Evolutionary conservation across 805 yeast species (phyloP).

Genomic region (Zygosaccharomyces rouxii): DNA sequence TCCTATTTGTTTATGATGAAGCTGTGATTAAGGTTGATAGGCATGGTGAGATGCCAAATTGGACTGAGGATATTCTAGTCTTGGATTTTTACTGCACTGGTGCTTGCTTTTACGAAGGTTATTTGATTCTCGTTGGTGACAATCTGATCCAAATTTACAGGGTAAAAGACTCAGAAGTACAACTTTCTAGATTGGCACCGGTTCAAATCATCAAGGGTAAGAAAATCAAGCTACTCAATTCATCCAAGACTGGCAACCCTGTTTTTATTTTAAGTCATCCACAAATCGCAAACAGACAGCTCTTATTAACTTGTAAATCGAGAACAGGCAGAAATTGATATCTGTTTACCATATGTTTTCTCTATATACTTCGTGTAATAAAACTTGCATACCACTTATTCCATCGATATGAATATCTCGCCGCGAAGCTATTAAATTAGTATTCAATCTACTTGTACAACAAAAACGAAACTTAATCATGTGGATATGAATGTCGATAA

Average conservation of each 20-base stretch:
- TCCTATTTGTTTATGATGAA: conserved; percentile 63
- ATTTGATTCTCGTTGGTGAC: conserved; percentile 52
- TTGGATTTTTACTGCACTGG: conserved; percentile 40
- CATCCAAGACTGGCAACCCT: conserved; percentile 36
- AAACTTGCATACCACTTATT: neutral
- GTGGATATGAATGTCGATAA: conserved; percentile 18
- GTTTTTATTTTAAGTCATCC: conserved; percentile 62
- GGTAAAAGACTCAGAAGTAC: conserved; percentile 27
- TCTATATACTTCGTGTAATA: neutral
- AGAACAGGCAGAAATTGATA: neutral
- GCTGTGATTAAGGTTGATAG: conserved; percentile 64
- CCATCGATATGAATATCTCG: no score
- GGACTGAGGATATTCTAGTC: conserved; percentile 38
- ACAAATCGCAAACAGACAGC: conserved; percentile 53
- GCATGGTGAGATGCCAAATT: conserved; percentile 47
- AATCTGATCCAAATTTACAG: conserved; percentile 70
- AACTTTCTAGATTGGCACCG: conserved; percentile 40
- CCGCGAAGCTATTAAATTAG: no score
- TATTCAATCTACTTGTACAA: neutral
- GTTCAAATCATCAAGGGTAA: conserved; percentile 71
- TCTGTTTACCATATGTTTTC: neutral
- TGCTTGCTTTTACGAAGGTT: conserved; percentile 44
- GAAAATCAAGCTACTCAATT: conserved; percentile 48
- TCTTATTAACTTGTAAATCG: conserved; percentile 36
- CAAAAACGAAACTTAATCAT: neutral